phyloP scores from a whole-genome alignment of 352 stramenopile species.

The Globisporangium middletonii region DNA sequence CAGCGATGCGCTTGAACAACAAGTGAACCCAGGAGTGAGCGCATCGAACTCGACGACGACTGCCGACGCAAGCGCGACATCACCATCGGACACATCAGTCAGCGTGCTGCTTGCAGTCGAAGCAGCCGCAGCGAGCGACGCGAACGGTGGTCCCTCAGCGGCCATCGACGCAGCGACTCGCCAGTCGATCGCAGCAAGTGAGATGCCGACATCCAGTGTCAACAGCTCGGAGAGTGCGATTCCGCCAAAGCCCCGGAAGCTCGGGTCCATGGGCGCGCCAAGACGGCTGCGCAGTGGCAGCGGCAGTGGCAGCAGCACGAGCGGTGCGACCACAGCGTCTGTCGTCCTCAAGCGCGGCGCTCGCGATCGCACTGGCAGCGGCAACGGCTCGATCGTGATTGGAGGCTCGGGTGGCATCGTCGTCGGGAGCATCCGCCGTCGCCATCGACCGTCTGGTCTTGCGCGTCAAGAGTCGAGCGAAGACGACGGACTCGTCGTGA shows the following conservation, averaged over 20 bases:
- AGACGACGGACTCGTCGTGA: constrained; percentile 13
- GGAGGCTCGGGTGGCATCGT: constrained; percentile 6
- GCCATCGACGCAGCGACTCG: background rate
- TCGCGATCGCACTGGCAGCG: constrained; percentile 20
- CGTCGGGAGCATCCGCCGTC: constrained; percentile 7
- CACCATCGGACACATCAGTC: background rate
- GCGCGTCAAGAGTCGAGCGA: constrained; percentile 24
- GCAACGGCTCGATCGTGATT: constrained; percentile 10
- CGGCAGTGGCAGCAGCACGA: constrained; percentile 36
- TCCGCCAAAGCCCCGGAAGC: constrained; percentile 33
- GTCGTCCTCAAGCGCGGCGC: constrained; percentile 14
- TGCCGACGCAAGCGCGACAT: background rate
- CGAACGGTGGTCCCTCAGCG: background rate
- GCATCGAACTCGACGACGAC: too few relatives aligned
- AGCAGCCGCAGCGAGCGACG: background rate
- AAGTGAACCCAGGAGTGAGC: too few relatives aligned
- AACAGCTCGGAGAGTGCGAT: constrained; percentile 9
- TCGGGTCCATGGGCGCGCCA: constrained; percentile 12
- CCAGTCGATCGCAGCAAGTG: background rate
- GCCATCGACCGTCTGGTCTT: constrained; percentile 6
- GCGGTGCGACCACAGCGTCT: constrained; percentile 10
- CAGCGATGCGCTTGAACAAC: too few relatives aligned
- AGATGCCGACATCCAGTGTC: background rate
- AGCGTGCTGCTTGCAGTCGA: background rate
- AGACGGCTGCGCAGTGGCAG: constrained; percentile 47